Conservation (phyloP, 2,329 filamentous ascomycete genomes). For the Colletotrichum cuscutae region DNA sequence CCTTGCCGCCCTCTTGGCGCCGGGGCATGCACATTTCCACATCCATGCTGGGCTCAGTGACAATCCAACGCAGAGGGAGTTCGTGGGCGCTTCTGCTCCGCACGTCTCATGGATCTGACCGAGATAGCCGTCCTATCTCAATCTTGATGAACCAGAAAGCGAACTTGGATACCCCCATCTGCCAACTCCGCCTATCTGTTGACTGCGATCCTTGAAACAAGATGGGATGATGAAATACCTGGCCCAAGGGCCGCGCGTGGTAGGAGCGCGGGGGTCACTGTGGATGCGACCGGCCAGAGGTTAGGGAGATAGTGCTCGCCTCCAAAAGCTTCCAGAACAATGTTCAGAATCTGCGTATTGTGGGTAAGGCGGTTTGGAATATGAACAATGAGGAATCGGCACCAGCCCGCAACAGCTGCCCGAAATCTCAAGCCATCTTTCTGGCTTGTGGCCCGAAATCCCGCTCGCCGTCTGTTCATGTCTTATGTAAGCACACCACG, state of each 20-base stretch:
- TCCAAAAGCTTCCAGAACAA: constrained; percentile 13
- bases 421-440: not conserved
- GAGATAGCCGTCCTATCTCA: constrained; percentile 7
- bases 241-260: not conserved
- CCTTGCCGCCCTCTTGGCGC: constrained; percentile 14
- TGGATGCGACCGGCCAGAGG: not conserved
- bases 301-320: constrained; percentile 17
- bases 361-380: no score
- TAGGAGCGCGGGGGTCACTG: constrained; percentile 8
- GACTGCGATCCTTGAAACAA: constrained; percentile 25
- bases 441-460: not conserved
- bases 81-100: not conserved
- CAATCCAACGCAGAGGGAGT: not conserved
- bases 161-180: not conserved
- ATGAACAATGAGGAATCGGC: not conserved
- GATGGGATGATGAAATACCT: constrained; percentile 17
- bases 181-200: not conserved
- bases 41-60: not conserved
- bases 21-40: not conserved
- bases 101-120: not conserved
- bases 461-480: no score
- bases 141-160: not conserved
- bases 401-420: not conserved
- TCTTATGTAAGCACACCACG: not conserved
- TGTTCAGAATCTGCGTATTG: not conserved